Conservation (phyloP, 1,284 basidiomycete species). For the Veloboletus limbatus region DNA sequence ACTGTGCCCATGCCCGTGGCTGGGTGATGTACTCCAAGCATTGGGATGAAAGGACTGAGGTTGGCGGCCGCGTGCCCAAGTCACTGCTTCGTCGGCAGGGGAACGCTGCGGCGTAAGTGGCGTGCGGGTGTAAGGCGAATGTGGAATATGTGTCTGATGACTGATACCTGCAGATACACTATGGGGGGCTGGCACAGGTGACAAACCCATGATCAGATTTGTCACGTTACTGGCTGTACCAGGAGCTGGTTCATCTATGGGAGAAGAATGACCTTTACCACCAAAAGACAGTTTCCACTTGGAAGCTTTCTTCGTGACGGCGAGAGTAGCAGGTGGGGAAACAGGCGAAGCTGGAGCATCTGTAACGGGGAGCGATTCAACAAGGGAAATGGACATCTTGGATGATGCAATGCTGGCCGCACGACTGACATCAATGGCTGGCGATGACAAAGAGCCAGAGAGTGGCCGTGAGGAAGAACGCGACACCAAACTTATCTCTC, state of each 20-base stretch:
- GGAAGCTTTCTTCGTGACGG: constrained; percentile 62
- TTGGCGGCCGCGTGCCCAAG: constrained; percentile 34
- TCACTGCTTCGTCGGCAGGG: constrained; percentile 34
- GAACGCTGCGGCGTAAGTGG: constrained; percentile 37
- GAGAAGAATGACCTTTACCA: constrained; percentile 48
- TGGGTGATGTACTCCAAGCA: constrained; percentile 19
- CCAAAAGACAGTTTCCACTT: constrained; percentile 78
- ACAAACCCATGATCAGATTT: constrained; percentile 60
- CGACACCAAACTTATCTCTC: constrained; percentile 71
- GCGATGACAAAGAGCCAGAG: constrained; percentile 13
- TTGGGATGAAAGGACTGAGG: constrained; percentile 20
- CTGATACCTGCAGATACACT: constrained; percentile 9
- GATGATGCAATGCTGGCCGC: constrained; percentile 27
- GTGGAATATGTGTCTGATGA: constrained; percentile 23
- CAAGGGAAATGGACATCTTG: constrained; percentile 8
- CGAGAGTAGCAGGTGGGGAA: constrained; percentile 3
- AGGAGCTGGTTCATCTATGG: constrained; percentile 43
- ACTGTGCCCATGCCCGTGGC: constrained; percentile 9
- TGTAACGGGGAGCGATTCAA: constrained; percentile 8
- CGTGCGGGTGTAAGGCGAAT: constrained; percentile 29
- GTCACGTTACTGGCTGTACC: constrained; percentile 66
- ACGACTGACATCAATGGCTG: constrained; percentile 26
- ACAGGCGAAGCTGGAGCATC: constrained; percentile 12
- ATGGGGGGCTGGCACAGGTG: constrained; percentile 19
- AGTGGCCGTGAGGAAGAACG: constrained; percentile 23